Conservation (phyloP, 1,139 yeast species). For the Yamadazyma membranifaciens region DNA sequence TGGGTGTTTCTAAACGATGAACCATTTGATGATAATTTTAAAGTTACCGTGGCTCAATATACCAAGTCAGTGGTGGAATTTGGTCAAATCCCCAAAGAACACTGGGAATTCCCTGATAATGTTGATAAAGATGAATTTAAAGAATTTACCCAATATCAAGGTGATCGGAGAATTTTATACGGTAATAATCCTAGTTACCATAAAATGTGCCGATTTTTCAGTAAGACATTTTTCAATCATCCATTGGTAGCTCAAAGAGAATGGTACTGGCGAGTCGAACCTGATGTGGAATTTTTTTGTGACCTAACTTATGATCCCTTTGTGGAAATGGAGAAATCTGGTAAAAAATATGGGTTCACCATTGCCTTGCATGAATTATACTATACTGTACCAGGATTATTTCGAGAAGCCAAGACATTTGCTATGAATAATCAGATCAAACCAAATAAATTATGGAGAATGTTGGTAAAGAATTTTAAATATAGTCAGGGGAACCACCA, state of each 20-base stretch:
- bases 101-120: slow-evolving; percentile 59
- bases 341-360: slow-evolving; percentile 82
- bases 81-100: slow-evolving; percentile 60
- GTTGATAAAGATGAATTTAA: slow-evolving; percentile 34
- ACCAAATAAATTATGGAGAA: slow-evolving; percentile 58
- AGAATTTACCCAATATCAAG: slow-evolving; percentile 66
- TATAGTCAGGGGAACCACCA: slow-evolving; percentile 22
- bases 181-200: slow-evolving; percentile 80
- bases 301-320: slow-evolving; percentile 92
- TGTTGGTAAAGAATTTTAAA: slow-evolving; percentile 43
- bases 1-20: slow-evolving; percentile 85
- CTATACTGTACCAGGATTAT: slow-evolving; percentile 78
- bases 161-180: slow-evolving; percentile 77
- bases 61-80: slow-evolving; percentile 64
- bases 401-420: slow-evolving; percentile 66
- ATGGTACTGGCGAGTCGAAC: slow-evolving; percentile 97
- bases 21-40: slow-evolving; percentile 65
- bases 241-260: slow-evolving; percentile 64
- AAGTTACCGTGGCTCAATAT: slow-evolving; percentile 41
- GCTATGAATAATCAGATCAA: slow-evolving; percentile 43
- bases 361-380: slow-evolving; percentile 71
- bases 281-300: slow-evolving; percentile 84
- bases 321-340: slow-evolving; percentile 64
- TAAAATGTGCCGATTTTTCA: slow-evolving; percentile 66
- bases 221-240: slow-evolving; percentile 77